phyloP scores from a whole-genome alignment of 2,329 filamentous ascomycete species.

The Purpureocillium takamizusanense region DNA sequence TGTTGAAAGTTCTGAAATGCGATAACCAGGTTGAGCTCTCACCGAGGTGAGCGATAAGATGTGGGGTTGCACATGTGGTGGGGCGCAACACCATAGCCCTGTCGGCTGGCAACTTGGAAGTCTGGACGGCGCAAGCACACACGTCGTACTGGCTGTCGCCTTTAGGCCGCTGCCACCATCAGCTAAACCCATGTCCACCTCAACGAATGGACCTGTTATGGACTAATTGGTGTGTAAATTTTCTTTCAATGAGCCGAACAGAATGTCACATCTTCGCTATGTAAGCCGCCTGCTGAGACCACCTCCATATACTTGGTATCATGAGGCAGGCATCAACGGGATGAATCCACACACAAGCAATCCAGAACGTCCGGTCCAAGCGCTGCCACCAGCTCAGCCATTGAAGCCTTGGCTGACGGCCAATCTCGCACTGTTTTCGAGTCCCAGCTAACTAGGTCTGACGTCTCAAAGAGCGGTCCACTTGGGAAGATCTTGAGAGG shows the following conservation, averaged over 20 bases:
- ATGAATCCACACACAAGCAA: slow-evolving; percentile 45
- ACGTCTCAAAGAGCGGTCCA: slow-evolving; percentile 28
- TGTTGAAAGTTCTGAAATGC: slow-evolving; percentile 14
- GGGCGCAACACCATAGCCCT: too few relatives aligned
- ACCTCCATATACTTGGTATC: too few relatives aligned
- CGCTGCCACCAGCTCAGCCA: slow-evolving; percentile 60
- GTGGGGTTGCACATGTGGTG: slow-evolving; percentile 7
- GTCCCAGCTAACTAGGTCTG: slow-evolving; percentile 53
- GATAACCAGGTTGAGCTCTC: slow-evolving; percentile 13
- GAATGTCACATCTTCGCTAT: too few relatives aligned
- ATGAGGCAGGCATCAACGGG: not conserved
- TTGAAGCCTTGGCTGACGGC: slow-evolving; percentile 46
- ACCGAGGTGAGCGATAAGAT: slow-evolving; percentile 24
- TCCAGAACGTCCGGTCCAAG: slow-evolving; percentile 51
- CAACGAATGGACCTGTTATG: too few relatives aligned
- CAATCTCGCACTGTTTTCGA: slow-evolving; percentile 38
- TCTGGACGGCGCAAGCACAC: too few relatives aligned
- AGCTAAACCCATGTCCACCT: too few relatives aligned
- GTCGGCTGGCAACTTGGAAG: too few relatives aligned
- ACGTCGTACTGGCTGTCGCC: too few relatives aligned
- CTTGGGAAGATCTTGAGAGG: slow-evolving; percentile 37
- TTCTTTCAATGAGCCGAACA: too few relatives aligned
- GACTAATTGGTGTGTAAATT: too few relatives aligned
- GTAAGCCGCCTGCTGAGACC: too few relatives aligned
- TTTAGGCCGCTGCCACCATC: too few relatives aligned